These are phyloP conservation scores for Calonectria naviculata DNA, from an alignment of 2,329 filamentous ascomycete genomes.

Conservation along the genomic window DNA sequence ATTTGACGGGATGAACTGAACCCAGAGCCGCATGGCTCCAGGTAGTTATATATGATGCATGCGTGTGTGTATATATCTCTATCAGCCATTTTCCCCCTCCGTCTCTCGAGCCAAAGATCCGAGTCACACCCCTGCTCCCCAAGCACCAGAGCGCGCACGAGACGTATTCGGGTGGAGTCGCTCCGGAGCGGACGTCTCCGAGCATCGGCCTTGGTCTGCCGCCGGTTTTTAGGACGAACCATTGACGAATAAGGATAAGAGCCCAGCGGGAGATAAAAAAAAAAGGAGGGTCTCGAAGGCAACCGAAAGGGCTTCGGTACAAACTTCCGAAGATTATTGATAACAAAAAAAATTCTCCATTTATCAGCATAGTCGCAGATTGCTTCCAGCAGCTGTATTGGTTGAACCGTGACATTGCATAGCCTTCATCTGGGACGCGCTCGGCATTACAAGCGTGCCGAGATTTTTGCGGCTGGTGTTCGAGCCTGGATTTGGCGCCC, in stretches of 20 bases:
- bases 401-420: not conserved
- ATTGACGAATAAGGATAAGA: not conserved
- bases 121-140: not conserved
- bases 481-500: not conserved
- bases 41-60: not conserved
- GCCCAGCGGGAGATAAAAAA: not conserved
- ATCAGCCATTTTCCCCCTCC: not conserved
- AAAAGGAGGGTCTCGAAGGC: not conserved
- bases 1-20: not conserved
- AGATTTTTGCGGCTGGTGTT: constrained; percentile 15
- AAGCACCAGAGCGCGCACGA: not conserved
- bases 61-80: not conserved
- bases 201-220: constrained; percentile 27
- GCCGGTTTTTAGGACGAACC: not conserved
- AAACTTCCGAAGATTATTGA: not conserved
- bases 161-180: constrained; percentile 17
- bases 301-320: not conserved
- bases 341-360: not conserved
- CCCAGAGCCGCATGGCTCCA: not conserved
- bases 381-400: not conserved
- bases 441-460: constrained; percentile 14
- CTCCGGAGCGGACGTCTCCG: constrained; percentile 24
- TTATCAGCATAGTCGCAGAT: not conserved
- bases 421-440: not conserved
- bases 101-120: not conserved